Evolutionary conservation across 2,329 filamentous ascomycete genomes (phyloP).

Genomic region (Aureobasidium sp.): DNA sequence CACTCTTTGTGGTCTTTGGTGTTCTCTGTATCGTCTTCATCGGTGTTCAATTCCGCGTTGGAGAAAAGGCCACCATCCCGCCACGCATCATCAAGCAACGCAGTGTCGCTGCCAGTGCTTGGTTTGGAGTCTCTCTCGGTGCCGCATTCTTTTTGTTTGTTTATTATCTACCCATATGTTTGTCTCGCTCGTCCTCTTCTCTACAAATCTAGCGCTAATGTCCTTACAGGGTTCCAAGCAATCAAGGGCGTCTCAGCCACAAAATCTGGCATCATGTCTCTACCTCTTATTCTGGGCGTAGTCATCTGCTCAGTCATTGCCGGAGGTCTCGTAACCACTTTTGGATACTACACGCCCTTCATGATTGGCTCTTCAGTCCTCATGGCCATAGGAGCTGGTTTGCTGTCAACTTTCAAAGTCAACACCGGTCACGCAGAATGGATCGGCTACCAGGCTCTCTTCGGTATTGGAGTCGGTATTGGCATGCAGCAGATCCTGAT

Average conservation of each 20-base stretch:
- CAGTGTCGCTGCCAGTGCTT: slow-evolving; percentile 35
- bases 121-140: slow-evolving; percentile 37
- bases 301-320: slow-evolving; percentile 38
- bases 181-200: neutral
- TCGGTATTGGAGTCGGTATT: slow-evolving; percentile 37
- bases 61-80: slow-evolving; percentile 38
- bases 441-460: slow-evolving; percentile 35
- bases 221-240: slow-evolving; percentile 38
- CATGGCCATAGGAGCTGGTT: slow-evolving; percentile 41
- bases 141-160: slow-evolving; percentile 41
- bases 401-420: slow-evolving; percentile 38
- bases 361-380: slow-evolving; percentile 37
- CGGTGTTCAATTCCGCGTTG: slow-evolving; percentile 37
- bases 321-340: slow-evolving; percentile 35
- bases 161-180: slow-evolving; percentile 41
- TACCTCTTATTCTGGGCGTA: slow-evolving; percentile 42
- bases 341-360: slow-evolving; percentile 47
- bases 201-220: neutral
- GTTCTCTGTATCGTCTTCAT: slow-evolving; percentile 38
- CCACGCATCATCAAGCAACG: slow-evolving; percentile 42
- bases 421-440: slow-evolving; percentile 34
- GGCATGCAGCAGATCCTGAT: slow-evolving; percentile 44
- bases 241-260: slow-evolving; percentile 42
- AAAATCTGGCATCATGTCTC: slow-evolving; percentile 44
- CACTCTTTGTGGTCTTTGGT: slow-evolving; percentile 39